A percentile compares a stretch with the other conserved stretches of the same genome.
These are phyloP conservation scores for Mentha longifolia DNA, from an alignment of 257 asterid species.

Conservation along the genomic window DNA sequence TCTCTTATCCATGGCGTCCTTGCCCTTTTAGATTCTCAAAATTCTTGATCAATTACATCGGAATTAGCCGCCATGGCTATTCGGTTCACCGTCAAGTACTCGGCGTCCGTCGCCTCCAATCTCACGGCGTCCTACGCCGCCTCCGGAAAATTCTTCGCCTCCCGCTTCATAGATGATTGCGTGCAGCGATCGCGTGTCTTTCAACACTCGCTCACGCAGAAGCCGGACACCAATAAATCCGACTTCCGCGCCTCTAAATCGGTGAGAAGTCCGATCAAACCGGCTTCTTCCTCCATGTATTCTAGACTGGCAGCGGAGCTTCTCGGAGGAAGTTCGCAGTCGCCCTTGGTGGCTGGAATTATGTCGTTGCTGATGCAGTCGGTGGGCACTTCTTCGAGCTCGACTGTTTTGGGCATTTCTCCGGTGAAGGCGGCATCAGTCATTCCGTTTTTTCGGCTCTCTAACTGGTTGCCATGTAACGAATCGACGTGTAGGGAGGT, in stretches of 20 bases:
- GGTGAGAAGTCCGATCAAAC: constrained; percentile 4
- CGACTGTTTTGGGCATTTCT: constrained; percentile 57
- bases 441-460: constrained; percentile 59
- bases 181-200: constrained; percentile 45
- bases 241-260: constrained; percentile 35
- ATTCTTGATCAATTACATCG: background rate
- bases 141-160: constrained; percentile 48
- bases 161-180: constrained; percentile 65
- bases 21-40: background rate
- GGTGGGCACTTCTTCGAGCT: constrained; percentile 37
- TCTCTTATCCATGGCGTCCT: background rate
- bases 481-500: constrained; percentile 54
- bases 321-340: constrained; percentile 45
- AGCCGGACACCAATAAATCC: constrained; percentile 49
- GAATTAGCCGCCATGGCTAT: constrained; percentile 69
- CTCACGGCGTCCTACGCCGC: constrained; percentile 59
- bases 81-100: constrained; percentile 72
- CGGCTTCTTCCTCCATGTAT: constrained; percentile 38
- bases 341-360: constrained; percentile 61
- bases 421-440: constrained; percentile 57
- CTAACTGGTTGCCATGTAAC: constrained; percentile 84
- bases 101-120: constrained; percentile 77
- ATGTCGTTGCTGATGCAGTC: constrained; percentile 63
- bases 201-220: constrained; percentile 45
- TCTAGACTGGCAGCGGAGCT: constrained; percentile 55